Percentiles rank a stretch among this genome's conserved stretches.
Evolutionary conservation across 257 asterid species (phyloP).

Genomic region (Solanum corneliomulleri): DNA sequence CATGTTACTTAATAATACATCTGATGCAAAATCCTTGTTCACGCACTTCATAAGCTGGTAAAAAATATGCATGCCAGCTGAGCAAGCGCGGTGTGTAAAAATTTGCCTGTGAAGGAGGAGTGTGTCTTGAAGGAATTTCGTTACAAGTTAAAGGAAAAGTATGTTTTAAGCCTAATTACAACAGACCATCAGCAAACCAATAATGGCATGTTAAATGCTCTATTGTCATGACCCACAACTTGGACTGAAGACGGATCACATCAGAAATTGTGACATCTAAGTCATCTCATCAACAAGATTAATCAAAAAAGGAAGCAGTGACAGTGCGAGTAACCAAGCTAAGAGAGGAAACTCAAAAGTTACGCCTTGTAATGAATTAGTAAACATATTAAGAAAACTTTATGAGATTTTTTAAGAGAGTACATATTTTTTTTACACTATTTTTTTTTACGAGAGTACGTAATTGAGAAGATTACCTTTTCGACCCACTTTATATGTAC

Average conservation of each 20-base stretch:
- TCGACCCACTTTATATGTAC: slow-evolving; percentile 85
- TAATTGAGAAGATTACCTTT: slow-evolving; percentile 43
- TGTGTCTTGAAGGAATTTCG: not conserved
- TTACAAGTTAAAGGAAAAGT: not conserved
- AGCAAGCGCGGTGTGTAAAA: not conserved
- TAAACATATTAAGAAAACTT: not conserved
- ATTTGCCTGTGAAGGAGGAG: not conserved
- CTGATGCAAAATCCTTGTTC: not conserved
- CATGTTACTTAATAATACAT: not conserved
- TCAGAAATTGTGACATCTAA: not conserved
- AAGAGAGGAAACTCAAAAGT: not conserved
- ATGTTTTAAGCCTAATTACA: not conserved
- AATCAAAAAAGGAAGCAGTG: not conserved
- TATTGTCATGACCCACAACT: not conserved
- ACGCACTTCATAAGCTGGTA: not conserved
- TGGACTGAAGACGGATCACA: not conserved
- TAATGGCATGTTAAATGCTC: not conserved
- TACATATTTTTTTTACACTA: not conserved
- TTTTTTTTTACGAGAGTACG: not conserved
- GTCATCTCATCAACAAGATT: not conserved
- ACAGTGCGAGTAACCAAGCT: not conserved
- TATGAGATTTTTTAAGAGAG: not conserved
- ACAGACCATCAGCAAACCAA: not conserved
- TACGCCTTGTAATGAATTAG: not conserved
- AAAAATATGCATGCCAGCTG: not conserved